Evolutionary conservation across 345 rosid genomes (phyloP).

Genomic region (Brassica napus): Da-Ae NC_063442.1:33859001-33859500

Average conservation of each 20-base stretch:
- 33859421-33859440: conserved; percentile 85
- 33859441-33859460: conserved; percentile 84
- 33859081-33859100: conserved; percentile 75
- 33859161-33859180: conserved; percentile 79
- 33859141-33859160: conserved; percentile 79
- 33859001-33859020: not conserved
- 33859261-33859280: conserved; percentile 2
- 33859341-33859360: conserved; percentile 77
- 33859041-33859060: conserved; percentile 53
- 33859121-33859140: conserved; percentile 81
- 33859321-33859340: conserved; percentile 85
- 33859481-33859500: not conserved
- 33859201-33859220: conserved; percentile 47
- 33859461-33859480: conserved; percentile 86
- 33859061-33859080: conserved; percentile 94
- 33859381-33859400: conserved; percentile 70
- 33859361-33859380: conserved; percentile 62
- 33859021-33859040: conserved; percentile 15
- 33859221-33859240: not conserved
- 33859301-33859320: conserved; percentile 93
- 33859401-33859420: conserved; percentile 90
- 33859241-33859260: not conserved
- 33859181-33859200: conserved; percentile 91
- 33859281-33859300: conserved; percentile 74
- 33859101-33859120: conserved; percentile 54